Base-by-base conservation (phyloP, 2,329 filamentous ascomycete genomes). In the Ceratocystis ficicola region DNA sequence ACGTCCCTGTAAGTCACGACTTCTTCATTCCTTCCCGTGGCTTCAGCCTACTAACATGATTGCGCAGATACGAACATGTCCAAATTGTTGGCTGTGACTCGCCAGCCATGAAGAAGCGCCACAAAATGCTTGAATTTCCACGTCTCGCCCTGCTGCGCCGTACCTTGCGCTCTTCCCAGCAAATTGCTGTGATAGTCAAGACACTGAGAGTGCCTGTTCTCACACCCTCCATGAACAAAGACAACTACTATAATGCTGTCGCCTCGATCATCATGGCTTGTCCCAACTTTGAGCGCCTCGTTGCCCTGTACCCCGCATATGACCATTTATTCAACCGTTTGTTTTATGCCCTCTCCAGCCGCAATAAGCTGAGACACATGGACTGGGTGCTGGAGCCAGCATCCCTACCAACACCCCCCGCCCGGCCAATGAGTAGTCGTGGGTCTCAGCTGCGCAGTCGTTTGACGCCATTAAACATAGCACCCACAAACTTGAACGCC, bases 261-360 rank as follows among this genome's bases (percentile, higher is more conserved):
- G 83, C 84, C 0, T 80, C 84, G 4, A 73, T 87, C 28, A 76
- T 87, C 66, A 85, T 86, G 83, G 80, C 82, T 0, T 87, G 84
- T 66, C 84, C 84, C 1, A 86, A 86, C 69, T 75, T 87, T 10
- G 84, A 87, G 73, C 77, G 78, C 62, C 74, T 87, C 5, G 74
- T 78, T 10, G 83, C 84, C 0, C 80, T 81, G 48, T 77, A 81
- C 65, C 77, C 79, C 1, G 72, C 74, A 2, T 85, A 86, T 71
- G 76, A 81, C 65, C 81, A 85, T 72, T 76, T 78, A 1, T 85
- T 82, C 70, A 81, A 77, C 71, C 79, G 80, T 60, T 75, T 85
- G 8, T 80, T 83, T 66, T 80, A 87, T 68, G 83, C 84, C 0
- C 72, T 87, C 20, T 82, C 83, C 5, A 84, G 83, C 0, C 76